phyloP scores from a whole-genome alignment of 805 yeast genomes.

The Tetrapisispora arboricola region DNA sequence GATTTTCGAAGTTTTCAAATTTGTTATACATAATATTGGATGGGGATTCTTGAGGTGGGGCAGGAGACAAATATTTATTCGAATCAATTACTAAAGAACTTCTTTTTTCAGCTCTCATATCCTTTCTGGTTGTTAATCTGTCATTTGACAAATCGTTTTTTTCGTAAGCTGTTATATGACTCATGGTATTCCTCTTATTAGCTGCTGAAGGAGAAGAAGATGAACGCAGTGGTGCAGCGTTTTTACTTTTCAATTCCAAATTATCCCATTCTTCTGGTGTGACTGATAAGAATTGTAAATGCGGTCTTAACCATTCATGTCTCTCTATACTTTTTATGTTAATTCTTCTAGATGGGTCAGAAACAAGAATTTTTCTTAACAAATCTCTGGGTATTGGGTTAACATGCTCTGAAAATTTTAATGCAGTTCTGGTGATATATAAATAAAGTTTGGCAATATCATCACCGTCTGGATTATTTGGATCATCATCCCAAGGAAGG shows the following conservation, averaged over 20 bases:
- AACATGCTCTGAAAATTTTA: slow-evolving; percentile 92
- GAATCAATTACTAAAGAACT: slow-evolving; percentile 27
- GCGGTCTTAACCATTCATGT: slow-evolving; percentile 85
- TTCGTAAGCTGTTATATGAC: neutral
- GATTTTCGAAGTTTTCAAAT: slow-evolving; percentile 25
- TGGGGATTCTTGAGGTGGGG: slow-evolving; percentile 62
- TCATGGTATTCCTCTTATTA: neutral
- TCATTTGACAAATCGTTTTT: neutral
- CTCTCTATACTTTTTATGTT: slow-evolving; percentile 56
- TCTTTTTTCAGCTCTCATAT: slow-evolving; percentile 23
- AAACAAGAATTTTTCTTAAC: slow-evolving; percentile 68
- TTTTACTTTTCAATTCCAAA: slow-evolving; percentile 30
- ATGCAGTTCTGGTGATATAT: slow-evolving; percentile 82
- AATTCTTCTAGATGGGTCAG: slow-evolving; percentile 75
- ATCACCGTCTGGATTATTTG: slow-evolving; percentile 91
- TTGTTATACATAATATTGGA: slow-evolving; percentile 47
- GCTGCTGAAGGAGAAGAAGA: neutral
- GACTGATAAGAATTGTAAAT: slow-evolving; percentile 69
- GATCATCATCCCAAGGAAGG: slow-evolving; percentile 95
- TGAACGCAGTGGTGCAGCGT: slow-evolving; percentile 8
- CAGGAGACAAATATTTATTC: slow-evolving; percentile 37
- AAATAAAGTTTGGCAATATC: slow-evolving; percentile 85
- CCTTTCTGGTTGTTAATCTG: neutral
- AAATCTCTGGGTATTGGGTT: slow-evolving; percentile 86
- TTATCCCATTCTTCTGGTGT: slow-evolving; percentile 87